Base-by-base conservation (phyloP, 2,329 filamentous ascomycete species). In the Diaporthe batatas region DNA sequence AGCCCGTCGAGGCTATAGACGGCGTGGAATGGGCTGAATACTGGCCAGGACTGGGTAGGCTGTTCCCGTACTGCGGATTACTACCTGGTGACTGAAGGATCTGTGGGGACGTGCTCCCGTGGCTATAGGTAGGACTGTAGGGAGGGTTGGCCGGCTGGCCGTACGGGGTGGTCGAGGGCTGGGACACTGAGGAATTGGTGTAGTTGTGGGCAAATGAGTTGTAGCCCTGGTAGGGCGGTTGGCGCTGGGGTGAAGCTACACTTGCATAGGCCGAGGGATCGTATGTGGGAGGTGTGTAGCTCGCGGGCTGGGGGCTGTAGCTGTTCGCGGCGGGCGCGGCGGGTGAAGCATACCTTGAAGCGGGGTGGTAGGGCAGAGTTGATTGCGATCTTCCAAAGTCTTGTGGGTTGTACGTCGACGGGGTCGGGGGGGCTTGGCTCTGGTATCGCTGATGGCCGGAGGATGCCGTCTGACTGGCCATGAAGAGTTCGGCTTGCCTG, bases 351-450 rank as follows among this genome's bases (percentile, higher is more conserved):
- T 86, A 80, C 76, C 84, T 82, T 59, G 80, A 76, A 34, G 82
- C 82, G 74, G 84, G 85, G 72, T 85, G 86, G 75, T 88, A 87
- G 14, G 87, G 86, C 36, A 88, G 77, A 54, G 83, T 82, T n/a
- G 88, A 89, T 73, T 88, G 87, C 44, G 88, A 85, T 70, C 88
- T 85, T 58, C 83, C 84, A 80, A 90, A 96, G 49, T 87, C 85
- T 79, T 92, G 89, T 1, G 94, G 93, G 79, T 95, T 96, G 82
- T 95, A 96, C 55, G 88, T 81, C 29, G 85, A 78, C 64, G 85
- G 84, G 34, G 84, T 83, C 21, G 86, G 82, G 10, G 86, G 84
- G 29, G 86, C 81, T 75, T 84, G 81, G 73, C 84, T 81, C 75
- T 87, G 84, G 77, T 87, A 87, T 75, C 86, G 84, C 75, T 88